Conservation (phyloP, 345 rosid genomes). For the Ailanthus altissimus region DNA sequence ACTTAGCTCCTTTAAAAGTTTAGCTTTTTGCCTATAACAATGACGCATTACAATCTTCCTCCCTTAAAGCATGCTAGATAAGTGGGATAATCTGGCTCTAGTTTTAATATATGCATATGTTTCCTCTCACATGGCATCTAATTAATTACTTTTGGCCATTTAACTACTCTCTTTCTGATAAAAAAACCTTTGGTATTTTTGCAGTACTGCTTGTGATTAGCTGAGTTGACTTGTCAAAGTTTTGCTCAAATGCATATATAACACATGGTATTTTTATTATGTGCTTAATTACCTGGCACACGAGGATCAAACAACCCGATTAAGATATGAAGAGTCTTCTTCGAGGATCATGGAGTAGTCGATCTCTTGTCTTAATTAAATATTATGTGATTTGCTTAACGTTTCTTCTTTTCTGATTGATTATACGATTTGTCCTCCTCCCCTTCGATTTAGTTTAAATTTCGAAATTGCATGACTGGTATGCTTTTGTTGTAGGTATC, state of each 20-base stretch:
- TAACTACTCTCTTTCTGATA: no score
- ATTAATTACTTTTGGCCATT: not conserved
- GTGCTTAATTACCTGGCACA: slow-evolving; percentile 8
- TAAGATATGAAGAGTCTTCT: slow-evolving; percentile 21
- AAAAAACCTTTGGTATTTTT: not conserved
- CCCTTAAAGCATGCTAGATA: not conserved
- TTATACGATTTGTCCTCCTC: not conserved
- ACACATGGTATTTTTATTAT: not conserved
- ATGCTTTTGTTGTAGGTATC: not conserved
- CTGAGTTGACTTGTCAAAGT: slow-evolving; percentile 29
- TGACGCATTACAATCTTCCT: not conserved
- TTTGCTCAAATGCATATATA: not conserved
- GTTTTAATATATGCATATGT: not conserved
- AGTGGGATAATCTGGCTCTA: not conserved
- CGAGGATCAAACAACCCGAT: slow-evolving; percentile 16
- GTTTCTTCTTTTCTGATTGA: not conserved
- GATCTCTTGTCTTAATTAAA: not conserved
- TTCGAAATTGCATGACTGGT: not conserved
- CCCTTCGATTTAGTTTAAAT: not conserved
- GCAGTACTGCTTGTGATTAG: not conserved
- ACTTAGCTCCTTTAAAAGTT: not conserved
- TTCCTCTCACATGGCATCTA: not conserved
- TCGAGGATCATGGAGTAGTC: slow-evolving; percentile 24
- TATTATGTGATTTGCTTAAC: not conserved
- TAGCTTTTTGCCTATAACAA: not conserved